Evolutionary conservation across 2,329 filamentous ascomycete genomes (phyloP), one percentile per base, ranked within the genome.

Genomic region (Paecilomyces fulvus): DNA sequence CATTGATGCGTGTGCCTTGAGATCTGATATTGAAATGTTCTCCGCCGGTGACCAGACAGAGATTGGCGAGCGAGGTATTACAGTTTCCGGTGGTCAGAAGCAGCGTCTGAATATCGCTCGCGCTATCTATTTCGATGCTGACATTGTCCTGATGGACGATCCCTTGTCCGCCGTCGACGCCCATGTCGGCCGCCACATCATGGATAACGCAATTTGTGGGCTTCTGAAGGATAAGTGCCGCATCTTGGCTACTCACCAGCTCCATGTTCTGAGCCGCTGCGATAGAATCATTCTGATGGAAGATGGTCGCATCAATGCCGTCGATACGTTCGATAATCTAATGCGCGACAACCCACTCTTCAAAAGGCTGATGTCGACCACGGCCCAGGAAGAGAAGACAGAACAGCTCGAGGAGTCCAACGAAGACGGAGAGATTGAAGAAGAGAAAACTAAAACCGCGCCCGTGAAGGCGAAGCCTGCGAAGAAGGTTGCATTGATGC

Each of bases 281-380:
- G 92, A 97, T 69, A 83, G 92, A 31, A 92, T 97, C 61, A 85
- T 97, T 52, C 92, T 91, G 84, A 92, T 99, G 83, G 89, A 96
- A 56, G 84, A 86, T 14, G 94, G 94, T 49, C 84, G 80, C 55
- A 88, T 97, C 55, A 84, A 89, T 70, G 90, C 91, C 3, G 79
- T 96, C 43, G 92, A 94, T 63, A 96, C 92, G 0, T 97, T 92
- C 65, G 84, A 89, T 31, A 92, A 95, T 57, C 80, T 97, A 17
- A 95, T 96, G 86, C 78, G 79, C 7, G 80, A 87, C 60, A 88
- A 94, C 64, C 76, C 79, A n/a, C 84, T 83, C 3, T 97, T 97
- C 76, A 85, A 85, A 66, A 80, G 86, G 30, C 78, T 97, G 52
- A 91, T 97, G 88, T 88, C 79, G 6, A 92, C 88, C 0, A 89